These are phyloP conservation scores for Tylopilus orsonianus DNA, from an alignment of 1,284 basidiomycete genomes.

Conservation along the genomic window DNA sequence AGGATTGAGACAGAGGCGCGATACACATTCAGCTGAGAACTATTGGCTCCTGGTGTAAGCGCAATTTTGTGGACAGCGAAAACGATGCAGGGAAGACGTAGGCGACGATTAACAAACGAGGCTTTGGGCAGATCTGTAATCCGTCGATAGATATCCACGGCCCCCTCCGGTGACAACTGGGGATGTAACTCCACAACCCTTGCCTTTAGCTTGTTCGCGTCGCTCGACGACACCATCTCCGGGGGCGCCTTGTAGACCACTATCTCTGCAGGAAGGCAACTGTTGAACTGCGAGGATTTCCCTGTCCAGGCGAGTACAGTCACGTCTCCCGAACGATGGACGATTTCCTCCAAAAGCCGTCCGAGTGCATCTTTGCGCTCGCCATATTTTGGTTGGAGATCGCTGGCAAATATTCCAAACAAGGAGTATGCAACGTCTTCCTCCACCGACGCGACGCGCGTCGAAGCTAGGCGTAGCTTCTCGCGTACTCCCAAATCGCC, in stretches of 20 bases:
- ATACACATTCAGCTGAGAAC: neutral
- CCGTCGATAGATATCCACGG: neutral
- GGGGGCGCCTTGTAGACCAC: slow-evolving; percentile 5
- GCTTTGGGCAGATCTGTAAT: slow-evolving; percentile 1
- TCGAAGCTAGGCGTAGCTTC: slow-evolving; percentile 15
- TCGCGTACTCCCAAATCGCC: slow-evolving; percentile 7
- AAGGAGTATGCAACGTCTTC: slow-evolving; percentile 16
- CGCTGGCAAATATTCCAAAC: slow-evolving; percentile 14
- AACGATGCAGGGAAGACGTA: slow-evolving; percentile 7
- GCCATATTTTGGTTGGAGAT: slow-evolving; percentile 11
- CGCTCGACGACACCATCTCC: neutral
- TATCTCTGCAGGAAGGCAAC: slow-evolving; percentile 14
- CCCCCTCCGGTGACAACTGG: neutral
- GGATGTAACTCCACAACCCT: neutral
- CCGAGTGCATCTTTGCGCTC: slow-evolving; percentile 6
- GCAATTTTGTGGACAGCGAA: neutral
- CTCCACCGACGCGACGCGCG: neutral
- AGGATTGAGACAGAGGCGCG: slow-evolving; percentile 1
- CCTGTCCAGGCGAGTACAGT: slow-evolving; percentile 13
- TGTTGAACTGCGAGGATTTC: slow-evolving; percentile 15
- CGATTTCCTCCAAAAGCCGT: slow-evolving; percentile 13
- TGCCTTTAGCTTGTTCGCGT: neutral
- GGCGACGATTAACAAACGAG: slow-evolving; percentile 4
- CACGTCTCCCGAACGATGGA: slow-evolving; percentile 10
- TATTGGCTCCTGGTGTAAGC: neutral